Percentiles rank a stretch among this genome's conserved stretches.
Conservation (phyloP, 345 rosid genomes). For the Murraya paniculata region DNA sequence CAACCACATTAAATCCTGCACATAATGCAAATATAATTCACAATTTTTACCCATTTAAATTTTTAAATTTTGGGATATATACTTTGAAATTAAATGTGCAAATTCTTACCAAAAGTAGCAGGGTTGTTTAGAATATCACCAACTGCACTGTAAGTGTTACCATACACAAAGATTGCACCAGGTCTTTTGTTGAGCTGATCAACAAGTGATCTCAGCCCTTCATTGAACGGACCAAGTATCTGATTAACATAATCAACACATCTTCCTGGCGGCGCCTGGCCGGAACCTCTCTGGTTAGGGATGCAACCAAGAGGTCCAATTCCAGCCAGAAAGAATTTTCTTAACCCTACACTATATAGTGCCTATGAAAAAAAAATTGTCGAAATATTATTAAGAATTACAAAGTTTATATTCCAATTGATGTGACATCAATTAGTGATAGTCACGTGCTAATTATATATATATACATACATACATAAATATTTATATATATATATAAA, state of each 20-base stretch:
- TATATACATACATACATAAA: no score
- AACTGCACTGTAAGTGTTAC: slow-evolving; percentile 57
- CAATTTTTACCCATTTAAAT: no score
- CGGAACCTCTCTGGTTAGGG: slow-evolving; percentile 60
- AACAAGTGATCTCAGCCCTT: slow-evolving; percentile 60
- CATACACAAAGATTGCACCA: slow-evolving; percentile 51
- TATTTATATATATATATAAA: no score
- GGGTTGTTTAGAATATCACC: slow-evolving; percentile 76
- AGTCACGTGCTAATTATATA: no score
- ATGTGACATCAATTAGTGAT: background rate
- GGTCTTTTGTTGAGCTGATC: slow-evolving; percentile 60
- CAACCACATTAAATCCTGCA: slow-evolving; percentile 68
- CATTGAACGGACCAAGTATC: slow-evolving; percentile 63
- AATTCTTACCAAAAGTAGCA: slow-evolving; percentile 47
- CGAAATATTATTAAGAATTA: background rate
- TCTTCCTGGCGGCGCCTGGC: slow-evolving; percentile 46
- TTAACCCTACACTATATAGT: slow-evolving; percentile 63
- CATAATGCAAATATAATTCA: background rate
- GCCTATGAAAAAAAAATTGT: slow-evolving; percentile 27
- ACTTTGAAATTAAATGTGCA: background rate
- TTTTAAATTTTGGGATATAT: background rate
- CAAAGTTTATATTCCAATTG: background rate
- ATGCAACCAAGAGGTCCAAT: slow-evolving; percentile 82
- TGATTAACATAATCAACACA: slow-evolving; percentile 71
- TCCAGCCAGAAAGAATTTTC: slow-evolving; percentile 67